Evolutionary conservation across 1,284 basidiomycete genomes (phyloP), one percentile per base, ranked within the genome.

Genomic region (Malassezia sp.): DNA sequence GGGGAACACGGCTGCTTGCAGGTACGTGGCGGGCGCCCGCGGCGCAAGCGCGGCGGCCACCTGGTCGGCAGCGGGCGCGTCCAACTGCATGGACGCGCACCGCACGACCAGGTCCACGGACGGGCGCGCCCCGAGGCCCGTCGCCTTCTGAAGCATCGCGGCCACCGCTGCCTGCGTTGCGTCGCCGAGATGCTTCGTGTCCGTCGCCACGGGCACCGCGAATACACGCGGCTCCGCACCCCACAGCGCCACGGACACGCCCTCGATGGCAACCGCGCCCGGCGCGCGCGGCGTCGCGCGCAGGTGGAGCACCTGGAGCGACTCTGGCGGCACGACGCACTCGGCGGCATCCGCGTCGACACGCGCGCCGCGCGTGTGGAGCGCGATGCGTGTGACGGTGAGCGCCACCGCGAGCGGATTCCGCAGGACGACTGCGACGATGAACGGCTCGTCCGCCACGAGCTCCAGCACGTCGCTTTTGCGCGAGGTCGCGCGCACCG

Each of bases 371-470:
- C 81, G 78, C 1, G 86, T 88, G 49, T 87, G 83, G 8, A 96
- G 74, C 9, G 80, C 78, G 24, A 96, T 66, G 53, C 79, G 80
- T 51, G 85, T 80, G 21, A 96, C 71, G 51, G 93, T 86, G 9
- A 97, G 75, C 50, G 89, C 85, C 67, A 96, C 88, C 1, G 84
- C 78, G 62, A 84, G 91, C 0, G 87, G 85, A 65, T 97, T 97
- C 50, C 81, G 78, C n/a, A 97, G 72, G 9, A 83, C 83, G 23
- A 95, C 76, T 22, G 81, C 76, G 54, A 95, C 78, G 57, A 91
- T 85, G 15, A 88, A 74, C 3, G 73, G 70, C 70, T 97, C 91
- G 54, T 83, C 83, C 64, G 85, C 83, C 2, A 91, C 83, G 4
- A 89, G 76, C 8, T 83, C 66, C 1, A 76, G 74, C 75, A 79